These are phyloP conservation scores for Mortierella sp. DNA, from an alignment of 371 early-diverging fungal species.

Conservation along the genomic window DNA sequence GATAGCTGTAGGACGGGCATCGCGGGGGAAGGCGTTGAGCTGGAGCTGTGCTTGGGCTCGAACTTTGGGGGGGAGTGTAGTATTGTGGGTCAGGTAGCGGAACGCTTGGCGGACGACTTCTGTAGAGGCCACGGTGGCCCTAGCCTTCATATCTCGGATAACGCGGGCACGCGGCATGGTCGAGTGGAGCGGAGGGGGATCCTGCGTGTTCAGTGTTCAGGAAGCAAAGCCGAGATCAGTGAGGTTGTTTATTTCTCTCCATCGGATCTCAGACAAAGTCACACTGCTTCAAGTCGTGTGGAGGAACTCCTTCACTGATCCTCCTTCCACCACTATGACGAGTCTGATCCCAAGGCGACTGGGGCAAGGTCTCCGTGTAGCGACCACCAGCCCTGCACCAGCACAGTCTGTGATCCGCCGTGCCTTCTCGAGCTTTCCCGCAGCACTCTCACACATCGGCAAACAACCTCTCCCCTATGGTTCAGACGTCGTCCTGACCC, in stretches of 20 bases:
- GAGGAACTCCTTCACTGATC: too few relatives aligned
- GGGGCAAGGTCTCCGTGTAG: slow-evolving; percentile 30
- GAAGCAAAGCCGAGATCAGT: too few relatives aligned
- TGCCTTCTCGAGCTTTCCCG: slow-evolving; percentile 59
- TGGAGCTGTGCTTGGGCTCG: slow-evolving; percentile 88
- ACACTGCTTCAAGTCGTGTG: too few relatives aligned
- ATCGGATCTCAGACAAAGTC: too few relatives aligned
- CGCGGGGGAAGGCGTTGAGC: slow-evolving; percentile 77
- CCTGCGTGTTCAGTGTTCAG: too few relatives aligned
- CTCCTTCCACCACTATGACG: slow-evolving; percentile 23
- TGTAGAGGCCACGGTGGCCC: slow-evolving; percentile 73
- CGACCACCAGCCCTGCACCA: slow-evolving; percentile 3
- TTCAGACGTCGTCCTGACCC: slow-evolving; percentile 69
- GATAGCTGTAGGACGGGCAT: slow-evolving; percentile 74
- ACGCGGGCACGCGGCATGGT: slow-evolving; percentile 63
- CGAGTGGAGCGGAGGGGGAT: slow-evolving; percentile 4
- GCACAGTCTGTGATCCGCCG: slow-evolving; percentile 35
- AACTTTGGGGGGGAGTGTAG: slow-evolving; percentile 77
- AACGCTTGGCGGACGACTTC: slow-evolving; percentile 83
- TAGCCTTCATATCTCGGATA: slow-evolving; percentile 80
- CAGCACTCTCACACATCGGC: slow-evolving; percentile 76
- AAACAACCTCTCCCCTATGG: slow-evolving; percentile 74
- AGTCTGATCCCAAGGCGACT: slow-evolving; percentile 44
- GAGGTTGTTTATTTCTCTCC: too few relatives aligned
- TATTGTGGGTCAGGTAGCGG: slow-evolving; percentile 84